These are phyloP conservation scores for Dactylellina haptotyla DNA, from an alignment of 2,329 filamentous ascomycete genomes.

Conservation along the genomic window DNA sequence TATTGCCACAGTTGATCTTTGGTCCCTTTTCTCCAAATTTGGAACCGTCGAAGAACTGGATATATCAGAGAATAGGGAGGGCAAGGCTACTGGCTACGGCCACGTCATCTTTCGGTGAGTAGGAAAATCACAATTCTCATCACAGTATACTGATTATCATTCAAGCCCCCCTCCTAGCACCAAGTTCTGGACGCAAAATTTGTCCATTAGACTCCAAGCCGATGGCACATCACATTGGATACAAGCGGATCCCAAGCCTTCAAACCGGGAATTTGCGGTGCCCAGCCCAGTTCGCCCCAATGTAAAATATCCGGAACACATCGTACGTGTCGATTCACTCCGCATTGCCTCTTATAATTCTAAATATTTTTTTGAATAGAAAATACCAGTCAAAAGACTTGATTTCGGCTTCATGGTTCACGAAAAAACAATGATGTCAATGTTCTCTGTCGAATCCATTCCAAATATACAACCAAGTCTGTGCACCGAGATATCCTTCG, in stretches of 20 bases:
- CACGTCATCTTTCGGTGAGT: slow-evolving; percentile 34
- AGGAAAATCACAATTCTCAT: not conserved
- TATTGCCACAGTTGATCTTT: slow-evolving; percentile 25
- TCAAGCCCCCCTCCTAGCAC: slow-evolving; percentile 60
- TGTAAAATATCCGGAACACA: slow-evolving; percentile 47
- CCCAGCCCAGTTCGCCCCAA: slow-evolving; percentile 59
- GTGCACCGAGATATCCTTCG: slow-evolving; percentile 56
- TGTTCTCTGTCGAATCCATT: slow-evolving; percentile 64
- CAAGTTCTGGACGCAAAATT: slow-evolving; percentile 65
- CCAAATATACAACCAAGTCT: slow-evolving; percentile 56
- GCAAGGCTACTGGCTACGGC: not conserved
- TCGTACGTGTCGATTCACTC: slow-evolving; percentile 13
- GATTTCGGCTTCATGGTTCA: slow-evolving; percentile 72
- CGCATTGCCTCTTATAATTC: too few species aligned
- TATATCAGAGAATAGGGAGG: slow-evolving; percentile 17
- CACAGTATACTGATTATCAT: not conserved
- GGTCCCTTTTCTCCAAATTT: slow-evolving; percentile 1
- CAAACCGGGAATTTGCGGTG: slow-evolving; percentile 27
- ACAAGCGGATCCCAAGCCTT: slow-evolving; percentile 58
- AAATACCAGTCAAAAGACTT: slow-evolving; percentile 64
- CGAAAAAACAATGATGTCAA: slow-evolving; percentile 69
- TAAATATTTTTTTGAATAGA: slow-evolving; percentile 58
- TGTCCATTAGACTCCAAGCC: not conserved
- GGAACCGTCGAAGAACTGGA: slow-evolving; percentile 22
- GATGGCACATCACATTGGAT: slow-evolving; percentile 50